phyloP scores from a whole-genome alignment of 345 rosid species.

The Pseudoturritis turrita region DNA sequence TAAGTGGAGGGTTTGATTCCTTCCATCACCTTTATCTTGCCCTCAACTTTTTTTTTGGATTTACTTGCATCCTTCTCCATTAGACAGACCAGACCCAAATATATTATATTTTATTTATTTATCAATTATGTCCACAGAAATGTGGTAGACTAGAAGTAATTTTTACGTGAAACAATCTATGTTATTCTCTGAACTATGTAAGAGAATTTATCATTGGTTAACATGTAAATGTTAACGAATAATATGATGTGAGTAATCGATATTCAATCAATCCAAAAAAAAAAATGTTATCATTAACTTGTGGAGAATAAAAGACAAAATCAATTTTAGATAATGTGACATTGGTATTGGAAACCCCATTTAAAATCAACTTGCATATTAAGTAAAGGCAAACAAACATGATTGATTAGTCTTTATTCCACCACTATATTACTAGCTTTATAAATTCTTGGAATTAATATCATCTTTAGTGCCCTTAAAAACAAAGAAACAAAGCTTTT shows the following conservation, averaged over 20 bases:
- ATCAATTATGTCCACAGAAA: background rate
- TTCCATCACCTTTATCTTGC: conserved; percentile 31
- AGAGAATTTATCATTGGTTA: background rate
- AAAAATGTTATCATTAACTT: background rate
- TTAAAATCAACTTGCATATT: conserved; percentile 28
- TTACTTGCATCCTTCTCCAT: conserved; percentile 33
- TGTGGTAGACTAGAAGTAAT: background rate
- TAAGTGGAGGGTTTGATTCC: conserved; percentile 35
- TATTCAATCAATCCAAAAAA: background rate
- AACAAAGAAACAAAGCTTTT: conserved; percentile 19
- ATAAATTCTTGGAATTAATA: conserved; percentile 18
- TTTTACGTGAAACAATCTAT: background rate
- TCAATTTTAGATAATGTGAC: conserved; percentile 3
- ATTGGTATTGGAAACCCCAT: conserved; percentile 3
- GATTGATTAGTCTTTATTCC: conserved; percentile 37
- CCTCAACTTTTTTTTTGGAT: conserved; percentile 18
- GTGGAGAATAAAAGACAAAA: conserved; percentile 20
- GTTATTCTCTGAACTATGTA: background rate
- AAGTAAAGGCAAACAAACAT: conserved; percentile 33
- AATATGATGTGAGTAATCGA: background rate
- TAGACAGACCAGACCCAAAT: conserved; percentile 23
- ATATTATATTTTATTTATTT: background rate
- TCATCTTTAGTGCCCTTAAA: conserved; percentile 26
- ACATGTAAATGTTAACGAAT: background rate
- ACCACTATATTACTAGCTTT: conserved; percentile 33